phyloP scores from a whole-genome alignment of 176 grass and related monocot genomes.

The Aegilops tauschii region DNA sequence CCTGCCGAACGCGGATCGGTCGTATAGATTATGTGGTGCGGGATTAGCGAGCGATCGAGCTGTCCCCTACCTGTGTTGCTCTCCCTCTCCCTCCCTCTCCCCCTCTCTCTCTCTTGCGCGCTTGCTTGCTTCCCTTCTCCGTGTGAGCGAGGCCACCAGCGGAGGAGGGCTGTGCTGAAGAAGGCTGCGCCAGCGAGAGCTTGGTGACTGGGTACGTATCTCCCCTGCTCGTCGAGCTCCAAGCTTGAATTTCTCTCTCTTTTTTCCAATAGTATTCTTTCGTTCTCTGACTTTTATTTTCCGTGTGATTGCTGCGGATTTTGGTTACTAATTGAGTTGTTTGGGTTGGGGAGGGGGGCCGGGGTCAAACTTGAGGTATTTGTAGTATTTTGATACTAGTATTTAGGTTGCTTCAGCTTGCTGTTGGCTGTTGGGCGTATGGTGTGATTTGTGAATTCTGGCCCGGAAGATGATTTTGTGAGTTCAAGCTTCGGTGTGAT shows the following conservation, averaged over 20 bases:
- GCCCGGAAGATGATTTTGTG: background rate
- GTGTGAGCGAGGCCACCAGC: background rate
- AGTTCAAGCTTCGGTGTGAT: background rate
- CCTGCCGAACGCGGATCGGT: conserved; percentile 19
- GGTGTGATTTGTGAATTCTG: background rate
- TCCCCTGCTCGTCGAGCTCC: conserved; percentile 2
- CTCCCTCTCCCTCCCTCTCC: background rate
- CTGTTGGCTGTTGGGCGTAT: background rate
- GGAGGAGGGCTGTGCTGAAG: background rate
- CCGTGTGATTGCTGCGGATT: background rate
- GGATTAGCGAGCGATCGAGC: conserved; percentile 54
- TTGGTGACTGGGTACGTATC: conserved; percentile 28
- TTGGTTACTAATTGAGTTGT: background rate
- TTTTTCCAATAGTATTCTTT: background rate
- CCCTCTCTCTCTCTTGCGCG: background rate
- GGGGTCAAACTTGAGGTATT: background rate
- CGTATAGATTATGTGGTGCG: conserved; percentile 48
- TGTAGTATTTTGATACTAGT: background rate
- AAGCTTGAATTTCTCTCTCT: background rate
- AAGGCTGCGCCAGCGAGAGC: background rate
- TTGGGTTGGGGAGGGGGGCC: background rate
- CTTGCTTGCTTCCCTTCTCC: conserved; percentile 20
- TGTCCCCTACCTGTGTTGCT: conserved; percentile 47
- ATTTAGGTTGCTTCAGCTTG: background rate
- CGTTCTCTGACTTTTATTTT: background rate